phyloP scores from a whole-genome alignment of 805 yeast genomes.

The Suhomyces pyralidae region DNA sequence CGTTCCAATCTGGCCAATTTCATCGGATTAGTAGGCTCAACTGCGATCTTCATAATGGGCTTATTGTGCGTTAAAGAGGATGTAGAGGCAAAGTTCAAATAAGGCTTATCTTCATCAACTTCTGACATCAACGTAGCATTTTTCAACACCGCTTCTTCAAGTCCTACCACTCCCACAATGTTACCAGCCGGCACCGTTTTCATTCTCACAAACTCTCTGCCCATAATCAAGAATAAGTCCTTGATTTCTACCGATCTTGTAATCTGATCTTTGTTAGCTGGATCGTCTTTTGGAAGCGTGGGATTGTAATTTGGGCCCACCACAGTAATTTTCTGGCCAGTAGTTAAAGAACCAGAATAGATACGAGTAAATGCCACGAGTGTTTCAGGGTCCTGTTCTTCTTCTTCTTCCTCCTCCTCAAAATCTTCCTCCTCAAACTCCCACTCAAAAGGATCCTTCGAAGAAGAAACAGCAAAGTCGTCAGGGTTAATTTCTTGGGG shows the following conservation, averaged over 20 bases:
- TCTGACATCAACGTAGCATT: constrained; percentile 75
- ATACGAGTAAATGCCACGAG: constrained; percentile 86
- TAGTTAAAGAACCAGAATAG: constrained; percentile 75
- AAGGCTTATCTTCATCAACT: constrained; percentile 66
- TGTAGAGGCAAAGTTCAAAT: constrained; percentile 57
- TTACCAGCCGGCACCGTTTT: constrained; percentile 89
- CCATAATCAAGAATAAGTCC: constrained; percentile 83
- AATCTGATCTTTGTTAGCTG: constrained; percentile 49
- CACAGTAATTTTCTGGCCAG: constrained; percentile 73
- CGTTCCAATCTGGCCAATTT: constrained; percentile 70
- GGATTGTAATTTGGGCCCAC: constrained; percentile 90
- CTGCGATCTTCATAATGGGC: constrained; percentile 91
- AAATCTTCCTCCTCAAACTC: constrained; percentile 48
- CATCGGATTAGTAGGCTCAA: constrained; percentile 90
- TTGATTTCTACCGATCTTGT: constrained; percentile 57
- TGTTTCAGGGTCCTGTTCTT: constrained; percentile 56
- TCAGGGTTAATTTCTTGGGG: constrained; percentile 10
- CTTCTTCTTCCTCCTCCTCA: constrained; percentile 39
- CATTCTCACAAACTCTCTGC: constrained; percentile 77
- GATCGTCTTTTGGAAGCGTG: constrained; percentile 27
- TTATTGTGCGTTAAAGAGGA: constrained; percentile 54
- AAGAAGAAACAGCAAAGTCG: constrained; percentile 25
- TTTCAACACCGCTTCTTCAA: constrained; percentile 77
- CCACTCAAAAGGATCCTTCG: constrained; percentile 39
- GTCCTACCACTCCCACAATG: constrained; percentile 90